These are phyloP conservation scores for Striga asiatica DNA, from an alignment of 257 asterid species.

Conservation along the genomic window DNA sequence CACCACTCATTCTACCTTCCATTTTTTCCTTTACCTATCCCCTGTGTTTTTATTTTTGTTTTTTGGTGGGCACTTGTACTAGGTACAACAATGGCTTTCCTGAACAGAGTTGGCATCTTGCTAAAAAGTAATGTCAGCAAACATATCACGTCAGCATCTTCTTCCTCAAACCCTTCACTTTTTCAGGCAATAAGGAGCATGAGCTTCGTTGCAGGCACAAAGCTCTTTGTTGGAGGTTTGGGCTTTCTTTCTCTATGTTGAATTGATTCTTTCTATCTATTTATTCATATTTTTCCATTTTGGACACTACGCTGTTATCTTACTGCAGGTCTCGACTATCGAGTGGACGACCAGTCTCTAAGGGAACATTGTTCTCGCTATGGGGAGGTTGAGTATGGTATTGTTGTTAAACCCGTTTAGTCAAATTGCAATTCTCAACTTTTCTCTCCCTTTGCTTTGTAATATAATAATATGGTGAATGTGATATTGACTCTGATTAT, in stretches of 20 bases:
- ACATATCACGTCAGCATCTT: constrained; percentile 29
- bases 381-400: constrained; percentile 78
- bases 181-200: constrained; percentile 70
- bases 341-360: constrained; percentile 56
- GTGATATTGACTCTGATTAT: not conserved
- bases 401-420: not conserved
- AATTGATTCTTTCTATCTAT: not conserved
- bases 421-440: not conserved
- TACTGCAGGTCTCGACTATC: constrained; percentile 59
- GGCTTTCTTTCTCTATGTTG: not conserved
- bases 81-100: constrained; percentile 61
- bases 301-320: not conserved
- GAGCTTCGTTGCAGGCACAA: constrained; percentile 38
- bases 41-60: not conserved
- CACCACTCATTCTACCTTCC: not conserved
- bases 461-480: no score
- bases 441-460: not conserved
- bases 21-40: not conserved
- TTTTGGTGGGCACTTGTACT: not conserved
- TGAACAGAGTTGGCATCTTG: constrained; percentile 54
- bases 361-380: constrained; percentile 59
- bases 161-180: constrained; percentile 36
- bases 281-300: not conserved
- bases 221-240: constrained; percentile 84
- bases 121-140: constrained; percentile 40